Evolutionary conservation across 1,139 yeast genomes (phyloP).

Genomic region (Saccharomyces uvarum): DNA sequence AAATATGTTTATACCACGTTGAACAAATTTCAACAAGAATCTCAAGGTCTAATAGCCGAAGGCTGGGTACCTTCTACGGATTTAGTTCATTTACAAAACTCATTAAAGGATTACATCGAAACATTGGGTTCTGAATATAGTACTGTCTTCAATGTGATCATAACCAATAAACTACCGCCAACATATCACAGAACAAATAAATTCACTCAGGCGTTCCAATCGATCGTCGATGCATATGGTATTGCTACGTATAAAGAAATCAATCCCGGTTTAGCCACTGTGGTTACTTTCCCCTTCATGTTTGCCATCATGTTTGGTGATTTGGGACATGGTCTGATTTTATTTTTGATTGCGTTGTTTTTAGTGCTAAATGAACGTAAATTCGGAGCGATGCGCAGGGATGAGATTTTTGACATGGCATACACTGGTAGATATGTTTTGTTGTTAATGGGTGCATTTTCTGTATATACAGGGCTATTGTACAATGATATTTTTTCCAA

Average conservation of each 20-base stretch:
- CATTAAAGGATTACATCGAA: slow-evolving; percentile 35
- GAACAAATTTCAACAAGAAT: slow-evolving; percentile 61
- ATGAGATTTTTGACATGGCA: slow-evolving; percentile 79
- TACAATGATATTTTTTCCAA: slow-evolving; percentile 73
- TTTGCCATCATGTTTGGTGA: slow-evolving; percentile 88
- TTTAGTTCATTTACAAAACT: slow-evolving; percentile 27
- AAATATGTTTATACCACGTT: slow-evolving; percentile 60
- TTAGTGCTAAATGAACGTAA: slow-evolving; percentile 56
- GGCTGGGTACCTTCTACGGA: slow-evolving; percentile 76
- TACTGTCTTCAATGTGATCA: slow-evolving; percentile 57
- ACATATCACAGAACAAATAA: slow-evolving; percentile 72
- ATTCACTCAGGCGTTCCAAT: slow-evolving; percentile 69
- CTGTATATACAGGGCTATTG: slow-evolving; percentile 70
- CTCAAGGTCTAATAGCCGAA: slow-evolving; percentile 61
- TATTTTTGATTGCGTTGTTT: slow-evolving; percentile 50
- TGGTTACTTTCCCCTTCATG: slow-evolving; percentile 78
- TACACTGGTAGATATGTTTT: slow-evolving; percentile 67
- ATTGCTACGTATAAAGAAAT: slow-evolving; percentile 70
- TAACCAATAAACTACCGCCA: slow-evolving; percentile 67
- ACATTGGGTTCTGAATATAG: slow-evolving; percentile 42
- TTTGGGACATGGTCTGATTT: slow-evolving; percentile 68
- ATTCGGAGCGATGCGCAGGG: slow-evolving; percentile 55
- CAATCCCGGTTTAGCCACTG: slow-evolving; percentile 73
- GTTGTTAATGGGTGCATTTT: slow-evolving; percentile 66
- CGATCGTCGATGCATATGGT: slow-evolving; percentile 75